Conservation (phyloP, 208 protist species). For the Crithidia brevicula region DNA sequence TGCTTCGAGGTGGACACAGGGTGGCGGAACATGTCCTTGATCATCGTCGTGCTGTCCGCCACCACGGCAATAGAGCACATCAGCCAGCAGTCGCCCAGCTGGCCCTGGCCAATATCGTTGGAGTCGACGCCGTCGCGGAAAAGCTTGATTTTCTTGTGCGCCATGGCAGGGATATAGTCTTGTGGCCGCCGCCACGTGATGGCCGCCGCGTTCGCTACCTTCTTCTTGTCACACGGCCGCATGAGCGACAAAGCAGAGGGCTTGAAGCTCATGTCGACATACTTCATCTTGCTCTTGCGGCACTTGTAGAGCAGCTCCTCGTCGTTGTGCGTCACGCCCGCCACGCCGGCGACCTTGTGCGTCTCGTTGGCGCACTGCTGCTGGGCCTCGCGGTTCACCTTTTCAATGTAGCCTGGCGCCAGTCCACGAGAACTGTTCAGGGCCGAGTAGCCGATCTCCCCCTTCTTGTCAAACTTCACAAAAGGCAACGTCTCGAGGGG, state of each 20-base stretch:
- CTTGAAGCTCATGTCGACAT: conserved; percentile 59
- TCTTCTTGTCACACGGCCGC: conserved; percentile 32
- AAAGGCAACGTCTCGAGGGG: conserved; percentile 55
- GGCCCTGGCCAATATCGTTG: conserved; percentile 53
- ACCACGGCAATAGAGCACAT: conserved; percentile 57
- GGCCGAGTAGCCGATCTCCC: conserved; percentile 29
- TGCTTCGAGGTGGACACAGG: conserved; percentile 32
- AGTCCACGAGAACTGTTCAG: conserved; percentile 17
- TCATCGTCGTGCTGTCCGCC: conserved; percentile 43
- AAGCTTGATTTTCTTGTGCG: conserved; percentile 38
- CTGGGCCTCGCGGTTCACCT: conserved; percentile 27
- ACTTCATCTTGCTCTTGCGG: conserved; percentile 44
- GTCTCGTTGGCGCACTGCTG: conserved; percentile 31
- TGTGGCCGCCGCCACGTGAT: conserved; percentile 66
- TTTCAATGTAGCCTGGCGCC: conserved; percentile 31
- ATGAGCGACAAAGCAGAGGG: conserved; percentile 45
- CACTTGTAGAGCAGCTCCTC: conserved; percentile 50
- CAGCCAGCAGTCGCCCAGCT: conserved; percentile 76
- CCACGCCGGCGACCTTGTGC: conserved; percentile 20
- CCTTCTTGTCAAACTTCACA: conserved; percentile 34
- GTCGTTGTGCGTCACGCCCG: conserved; percentile 22
- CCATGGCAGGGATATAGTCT: conserved; percentile 48
- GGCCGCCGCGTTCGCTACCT: conserved; percentile 17
- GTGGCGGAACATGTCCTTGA: conserved; percentile 42
- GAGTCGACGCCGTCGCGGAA: conserved; percentile 40